Evolutionary conservation across 768 basidiomycete genomes (phyloP), one percentile per base, ranked within the genome.

Genomic region (Multifurca ochricompacta): DNA sequence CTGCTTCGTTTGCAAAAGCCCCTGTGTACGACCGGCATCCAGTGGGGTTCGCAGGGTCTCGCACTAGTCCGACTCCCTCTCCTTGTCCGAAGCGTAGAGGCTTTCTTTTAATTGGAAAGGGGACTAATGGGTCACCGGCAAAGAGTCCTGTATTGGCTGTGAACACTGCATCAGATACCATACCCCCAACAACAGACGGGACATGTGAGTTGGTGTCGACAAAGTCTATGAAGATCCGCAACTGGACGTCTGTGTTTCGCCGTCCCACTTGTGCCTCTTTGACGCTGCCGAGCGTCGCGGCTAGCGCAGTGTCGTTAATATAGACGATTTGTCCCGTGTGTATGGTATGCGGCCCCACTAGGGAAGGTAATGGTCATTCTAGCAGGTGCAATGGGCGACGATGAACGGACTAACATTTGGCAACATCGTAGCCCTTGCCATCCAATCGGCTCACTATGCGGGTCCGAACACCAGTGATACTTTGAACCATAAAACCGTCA

Each of bases 261-360:
- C 46, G 62, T 9, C 55, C 54, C 1, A 27, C 21, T 37, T 49
- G 59, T 40, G 54, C 57, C 35, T 60, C 49, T 39, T 47, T 43
- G 31, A 40, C 58, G 23, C 68, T 56, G 31, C 68, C 62, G 8
- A 65, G 58, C 55, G 64, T 56, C 70, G 74, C 46, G 73, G 72
- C 23, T 60, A 81, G 59, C 67, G 73, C 52, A 0, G 76, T 66
- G 64, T 94, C 91, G 61, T 87, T 84, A 64, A 95, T 73, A 63
- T 89, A 86, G 39, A 96, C 89, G 27, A 76, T 66, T 62, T 95
- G 90, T 0, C 92, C 92, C 0, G 83, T 79, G 43, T 82, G 77
- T 37, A 94, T 84, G 34, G 81, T 72, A 63, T 91, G 83, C 50
- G 87, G 90, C 0, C 90, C 91, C 63, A 94, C 90, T 93, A 54